Conservation (phyloP, 2,329 filamentous ascomycete genomes). For the Stemphylium vesicarium region DNA sequence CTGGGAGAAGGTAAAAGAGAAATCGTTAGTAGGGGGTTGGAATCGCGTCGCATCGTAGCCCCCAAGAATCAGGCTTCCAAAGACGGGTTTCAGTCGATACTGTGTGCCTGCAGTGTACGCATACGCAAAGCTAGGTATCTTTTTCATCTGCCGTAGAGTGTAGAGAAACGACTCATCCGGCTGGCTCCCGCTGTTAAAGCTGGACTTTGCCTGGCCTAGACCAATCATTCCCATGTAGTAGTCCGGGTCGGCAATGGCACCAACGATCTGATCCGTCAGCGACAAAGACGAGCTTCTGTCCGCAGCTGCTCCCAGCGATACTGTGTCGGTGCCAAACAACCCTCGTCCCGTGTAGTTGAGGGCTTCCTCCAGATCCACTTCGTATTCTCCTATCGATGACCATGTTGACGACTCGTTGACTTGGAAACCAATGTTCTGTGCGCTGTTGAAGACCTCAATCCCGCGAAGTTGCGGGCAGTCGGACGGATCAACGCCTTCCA, state of each 20-base stretch:
- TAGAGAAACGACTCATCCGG: slow-evolving; percentile 37
- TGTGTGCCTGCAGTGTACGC: slow-evolving; percentile 46
- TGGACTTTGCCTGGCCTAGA: slow-evolving; percentile 37
- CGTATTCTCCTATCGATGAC: slow-evolving; percentile 44
- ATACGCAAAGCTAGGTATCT: slow-evolving; percentile 46
- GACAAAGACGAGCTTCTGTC: slow-evolving; percentile 24
- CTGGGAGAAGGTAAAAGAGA: slow-evolving; percentile 43
- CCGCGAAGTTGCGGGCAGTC: slow-evolving; percentile 42
- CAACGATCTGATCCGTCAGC: slow-evolving; percentile 39
- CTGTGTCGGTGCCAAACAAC: slow-evolving; percentile 43
- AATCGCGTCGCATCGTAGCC: slow-evolving; percentile 53
- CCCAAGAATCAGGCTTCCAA: slow-evolving; percentile 49
- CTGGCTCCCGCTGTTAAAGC: slow-evolving; percentile 37
- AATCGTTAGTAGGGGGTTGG: slow-evolving; percentile 33
- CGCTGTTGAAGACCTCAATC: slow-evolving; percentile 37
- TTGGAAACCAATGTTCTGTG: slow-evolving; percentile 42
- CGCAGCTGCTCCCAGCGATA: slow-evolving; percentile 34
- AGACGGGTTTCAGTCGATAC: slow-evolving; percentile 42
- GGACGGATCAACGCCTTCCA: slow-evolving; percentile 32
- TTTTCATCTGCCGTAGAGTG: slow-evolving; percentile 34
- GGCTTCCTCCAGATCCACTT: slow-evolving; percentile 36
- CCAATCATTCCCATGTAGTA: slow-evolving; percentile 43
- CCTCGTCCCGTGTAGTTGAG: slow-evolving; percentile 36
- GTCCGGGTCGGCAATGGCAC: slow-evolving; percentile 35
- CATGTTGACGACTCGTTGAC: slow-evolving; percentile 38